These are phyloP conservation scores for Cytospora schulzeri DNA, from an alignment of 2,329 filamentous ascomycete species.

Conservation along the genomic window DNA sequence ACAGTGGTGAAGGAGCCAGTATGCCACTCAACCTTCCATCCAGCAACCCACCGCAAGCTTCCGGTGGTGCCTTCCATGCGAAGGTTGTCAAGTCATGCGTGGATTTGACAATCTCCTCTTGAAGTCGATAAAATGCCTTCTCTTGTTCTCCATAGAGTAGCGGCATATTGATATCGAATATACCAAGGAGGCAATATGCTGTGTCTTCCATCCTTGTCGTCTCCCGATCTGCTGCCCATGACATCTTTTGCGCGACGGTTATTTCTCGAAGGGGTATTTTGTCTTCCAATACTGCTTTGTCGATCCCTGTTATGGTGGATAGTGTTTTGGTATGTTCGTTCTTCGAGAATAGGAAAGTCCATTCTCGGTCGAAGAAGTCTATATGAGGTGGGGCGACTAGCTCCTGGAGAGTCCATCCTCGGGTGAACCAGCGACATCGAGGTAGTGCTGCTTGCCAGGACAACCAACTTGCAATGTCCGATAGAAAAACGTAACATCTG, in stretches of 20 bases:
- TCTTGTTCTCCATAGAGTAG: conserved; percentile 6
- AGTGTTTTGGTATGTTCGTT: not conserved
- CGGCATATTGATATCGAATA: conserved; percentile 11
- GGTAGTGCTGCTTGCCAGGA: not conserved
- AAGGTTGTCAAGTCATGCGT: not conserved
- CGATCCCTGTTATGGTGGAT: conserved; percentile 1
- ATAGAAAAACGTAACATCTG: conserved; percentile 5
- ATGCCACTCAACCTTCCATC: too few species aligned
- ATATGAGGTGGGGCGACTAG: conserved; percentile 13
- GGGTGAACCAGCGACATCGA: conserved; percentile 10
- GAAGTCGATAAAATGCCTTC: not conserved
- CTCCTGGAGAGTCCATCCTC: conserved; percentile 12
- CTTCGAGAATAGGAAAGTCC: conserved; percentile 11
- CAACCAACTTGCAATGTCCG: conserved; percentile 4
- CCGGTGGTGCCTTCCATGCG: not conserved
- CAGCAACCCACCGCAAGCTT: too few species aligned
- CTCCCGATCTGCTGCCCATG: not conserved
- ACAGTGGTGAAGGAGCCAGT: too few species aligned
- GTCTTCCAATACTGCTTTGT: conserved; percentile 17
- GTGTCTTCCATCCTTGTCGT: conserved; percentile 3
- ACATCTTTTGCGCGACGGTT: not conserved
- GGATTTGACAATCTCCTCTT: not conserved
- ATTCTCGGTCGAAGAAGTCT: conserved; percentile 26
- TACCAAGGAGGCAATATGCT: conserved; percentile 11
- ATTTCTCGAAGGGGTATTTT: conserved; percentile 17